These are phyloP conservation scores for Wickerhamomyces xylosicus DNA, from an alignment of 805 yeast species.

Conservation along the genomic window DNA sequence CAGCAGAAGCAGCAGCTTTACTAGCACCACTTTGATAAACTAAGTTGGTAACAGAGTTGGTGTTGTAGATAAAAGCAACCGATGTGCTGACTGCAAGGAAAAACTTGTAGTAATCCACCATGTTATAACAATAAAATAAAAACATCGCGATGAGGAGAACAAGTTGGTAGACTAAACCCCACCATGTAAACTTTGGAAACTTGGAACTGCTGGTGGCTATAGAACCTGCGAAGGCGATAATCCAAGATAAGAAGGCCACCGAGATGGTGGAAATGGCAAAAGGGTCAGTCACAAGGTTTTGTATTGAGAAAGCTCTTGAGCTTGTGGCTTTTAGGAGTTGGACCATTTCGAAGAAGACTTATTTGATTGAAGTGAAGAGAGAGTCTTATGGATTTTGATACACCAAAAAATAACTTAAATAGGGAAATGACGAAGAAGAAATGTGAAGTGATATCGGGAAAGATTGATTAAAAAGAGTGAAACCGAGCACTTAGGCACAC, in stretches of 20 bases:
- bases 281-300: slow-evolving; percentile 66
- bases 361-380: too few relatives aligned
- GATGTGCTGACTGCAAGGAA: slow-evolving; percentile 32
- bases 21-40: slow-evolving; percentile 61
- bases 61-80: slow-evolving; percentile 72
- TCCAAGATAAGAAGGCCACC: slow-evolving; percentile 72
- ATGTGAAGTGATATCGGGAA: too few relatives aligned
- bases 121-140: slow-evolving; percentile 46
- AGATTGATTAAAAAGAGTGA: too few relatives aligned
- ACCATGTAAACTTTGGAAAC: slow-evolving; percentile 89
- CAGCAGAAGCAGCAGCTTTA: slow-evolving; percentile 84
- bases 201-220: slow-evolving; percentile 38
- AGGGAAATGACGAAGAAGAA: too few relatives aligned
- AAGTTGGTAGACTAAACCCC: slow-evolving; percentile 84
- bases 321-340: not conserved
- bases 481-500: too few relatives aligned
- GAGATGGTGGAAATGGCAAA: slow-evolving; percentile 78
- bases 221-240: slow-evolving; percentile 82
- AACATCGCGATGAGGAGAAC: slow-evolving; percentile 42
- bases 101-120: slow-evolving; percentile 58
- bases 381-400: too few relatives aligned
- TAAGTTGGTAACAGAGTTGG: slow-evolving; percentile 73
- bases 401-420: too few relatives aligned
- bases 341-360: too few relatives aligned
- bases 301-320: slow-evolving; percentile 21